Conservation (phyloP, 2,329 filamentous ascomycete species). For the Botryotinia calthae region DNA sequence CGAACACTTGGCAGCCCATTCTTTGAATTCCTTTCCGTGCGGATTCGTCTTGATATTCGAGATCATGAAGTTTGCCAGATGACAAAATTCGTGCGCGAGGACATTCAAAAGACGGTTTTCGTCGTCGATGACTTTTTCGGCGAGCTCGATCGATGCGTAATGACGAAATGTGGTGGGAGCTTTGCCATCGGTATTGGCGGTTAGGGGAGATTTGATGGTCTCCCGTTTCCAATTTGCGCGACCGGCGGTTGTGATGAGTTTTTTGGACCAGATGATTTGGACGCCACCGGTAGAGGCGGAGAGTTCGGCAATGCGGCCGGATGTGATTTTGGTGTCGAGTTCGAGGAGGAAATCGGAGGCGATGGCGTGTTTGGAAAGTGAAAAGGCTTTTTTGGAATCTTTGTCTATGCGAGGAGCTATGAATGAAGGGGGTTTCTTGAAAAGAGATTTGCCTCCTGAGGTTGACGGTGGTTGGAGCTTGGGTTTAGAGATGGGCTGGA, state of each 20-base stretch:
- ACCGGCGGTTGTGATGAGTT: slow-evolving; percentile 76
- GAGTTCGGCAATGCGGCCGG: slow-evolving; percentile 57
- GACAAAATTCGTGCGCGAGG: slow-evolving; percentile 95
- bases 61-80: slow-evolving; percentile 89
- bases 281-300: slow-evolving; percentile 66
- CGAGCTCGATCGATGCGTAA: slow-evolving; percentile 78
- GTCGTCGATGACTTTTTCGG: slow-evolving; percentile 81
- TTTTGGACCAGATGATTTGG: slow-evolving; percentile 70
- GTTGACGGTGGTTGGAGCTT: slow-evolving; percentile 11
- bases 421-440: slow-evolving; percentile 30
- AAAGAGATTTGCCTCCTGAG: not conserved
- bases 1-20: slow-evolving; percentile 61
- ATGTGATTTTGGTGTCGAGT: slow-evolving; percentile 64
- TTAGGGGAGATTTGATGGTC: slow-evolving; percentile 42
- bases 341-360: slow-evolving; percentile 64
- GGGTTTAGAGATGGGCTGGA: slow-evolving; percentile 41
- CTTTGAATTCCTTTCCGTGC: slow-evolving; percentile 81
- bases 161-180: slow-evolving; percentile 46
- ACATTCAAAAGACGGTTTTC: slow-evolving; percentile 80
- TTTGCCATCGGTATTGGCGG: slow-evolving; percentile 21
- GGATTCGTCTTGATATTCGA: slow-evolving; percentile 70
- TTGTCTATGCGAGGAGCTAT: slow-evolving; percentile 41
- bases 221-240: slow-evolving; percentile 70
- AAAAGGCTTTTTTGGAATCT: slow-evolving; percentile 59
- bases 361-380: slow-evolving; percentile 57